phyloP scores from a whole-genome alignment of 495 filamentous ascomycete genomes.

The Aspergillus hancockii region DNA sequence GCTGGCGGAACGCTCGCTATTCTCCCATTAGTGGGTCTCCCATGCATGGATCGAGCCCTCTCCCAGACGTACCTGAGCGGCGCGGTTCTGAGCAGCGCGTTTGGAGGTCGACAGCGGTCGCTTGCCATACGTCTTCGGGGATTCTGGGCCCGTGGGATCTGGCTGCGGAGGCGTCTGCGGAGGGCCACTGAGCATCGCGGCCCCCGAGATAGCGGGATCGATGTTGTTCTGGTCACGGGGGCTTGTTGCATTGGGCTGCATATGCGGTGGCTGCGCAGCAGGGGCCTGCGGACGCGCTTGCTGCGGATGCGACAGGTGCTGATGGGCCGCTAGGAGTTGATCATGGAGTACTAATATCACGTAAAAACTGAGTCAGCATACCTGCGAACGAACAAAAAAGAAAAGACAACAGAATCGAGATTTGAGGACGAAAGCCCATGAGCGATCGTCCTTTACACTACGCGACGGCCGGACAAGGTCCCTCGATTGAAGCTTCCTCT shows the following conservation, averaged over 20 bases:
- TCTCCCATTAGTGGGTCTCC: conserved; percentile 14
- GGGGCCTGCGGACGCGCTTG: conserved; percentile 38
- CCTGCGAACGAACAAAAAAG: background rate
- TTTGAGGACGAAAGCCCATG: background rate
- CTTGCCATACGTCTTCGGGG: conserved; percentile 63
- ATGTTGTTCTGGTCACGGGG: conserved; percentile 54
- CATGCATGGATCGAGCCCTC: background rate
- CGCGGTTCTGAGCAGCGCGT: conserved; percentile 93
- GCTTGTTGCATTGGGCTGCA: conserved; percentile 43
- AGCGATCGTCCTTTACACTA: background rate
- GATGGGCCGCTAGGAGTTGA: conserved; percentile 53
- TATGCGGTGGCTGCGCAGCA: conserved; percentile 39
- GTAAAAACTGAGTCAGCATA: conserved; percentile 3
- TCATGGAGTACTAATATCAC: conserved; percentile 51
- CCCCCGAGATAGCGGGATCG: conserved; percentile 54
- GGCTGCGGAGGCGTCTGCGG: conserved; percentile 41
- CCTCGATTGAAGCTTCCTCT: background rate
- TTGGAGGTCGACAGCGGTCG: conserved; percentile 92
- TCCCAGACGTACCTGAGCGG: conserved; percentile 76
- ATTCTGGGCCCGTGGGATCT: conserved; percentile 38
- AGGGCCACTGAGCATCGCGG: conserved; percentile 38
- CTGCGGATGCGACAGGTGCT: conserved; percentile 43
- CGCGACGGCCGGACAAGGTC: background rate
- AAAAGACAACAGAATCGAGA: background rate
- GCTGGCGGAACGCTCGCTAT: conserved; percentile 94